These are phyloP conservation scores for Talaromyces sp. DNA, from an alignment of 2,329 filamentous ascomycete species.

Conservation along the genomic window DNA sequence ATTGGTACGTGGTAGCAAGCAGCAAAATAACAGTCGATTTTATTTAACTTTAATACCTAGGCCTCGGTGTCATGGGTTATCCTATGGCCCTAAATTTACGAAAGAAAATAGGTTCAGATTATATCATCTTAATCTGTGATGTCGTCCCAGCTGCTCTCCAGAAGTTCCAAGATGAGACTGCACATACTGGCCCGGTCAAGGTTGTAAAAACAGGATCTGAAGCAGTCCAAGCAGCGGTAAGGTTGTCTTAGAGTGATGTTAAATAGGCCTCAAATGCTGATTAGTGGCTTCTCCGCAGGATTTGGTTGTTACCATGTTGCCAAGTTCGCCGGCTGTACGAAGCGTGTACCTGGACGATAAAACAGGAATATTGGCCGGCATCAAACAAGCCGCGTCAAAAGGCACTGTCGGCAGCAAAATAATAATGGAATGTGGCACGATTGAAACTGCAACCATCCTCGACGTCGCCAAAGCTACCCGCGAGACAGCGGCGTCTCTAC, in stretches of 20 bases:
- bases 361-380: constrained; percentile 30
- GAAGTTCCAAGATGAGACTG: constrained; percentile 32
- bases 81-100: constrained; percentile 39
- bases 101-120: constrained; percentile 24
- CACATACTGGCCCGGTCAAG: constrained; percentile 26
- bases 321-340: constrained; percentile 45
- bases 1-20: neutral
- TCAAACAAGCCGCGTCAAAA: constrained; percentile 27
- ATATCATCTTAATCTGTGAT: constrained; percentile 34
- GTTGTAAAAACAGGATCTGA: constrained; percentile 33
- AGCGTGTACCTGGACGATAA: constrained; percentile 43
- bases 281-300: constrained; percentile 23
- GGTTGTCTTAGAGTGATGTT: neutral
- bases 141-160: constrained; percentile 32
- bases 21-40: neutral
- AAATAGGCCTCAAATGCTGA: neutral
- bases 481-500: constrained; percentile 16
- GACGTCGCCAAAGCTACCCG: constrained; percentile 32
- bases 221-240: constrained; percentile 31
- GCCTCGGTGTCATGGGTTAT: constrained; percentile 39
- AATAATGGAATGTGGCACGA: constrained; percentile 48
- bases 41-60: constrained; percentile 10
- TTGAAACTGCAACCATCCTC: constrained; percentile 47
- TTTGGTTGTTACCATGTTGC: constrained; percentile 48
- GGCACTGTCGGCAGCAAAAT: constrained; percentile 38